Conservation (phyloP, 2,329 filamentous ascomycete species). For the Talaromyces sp. region DNA sequence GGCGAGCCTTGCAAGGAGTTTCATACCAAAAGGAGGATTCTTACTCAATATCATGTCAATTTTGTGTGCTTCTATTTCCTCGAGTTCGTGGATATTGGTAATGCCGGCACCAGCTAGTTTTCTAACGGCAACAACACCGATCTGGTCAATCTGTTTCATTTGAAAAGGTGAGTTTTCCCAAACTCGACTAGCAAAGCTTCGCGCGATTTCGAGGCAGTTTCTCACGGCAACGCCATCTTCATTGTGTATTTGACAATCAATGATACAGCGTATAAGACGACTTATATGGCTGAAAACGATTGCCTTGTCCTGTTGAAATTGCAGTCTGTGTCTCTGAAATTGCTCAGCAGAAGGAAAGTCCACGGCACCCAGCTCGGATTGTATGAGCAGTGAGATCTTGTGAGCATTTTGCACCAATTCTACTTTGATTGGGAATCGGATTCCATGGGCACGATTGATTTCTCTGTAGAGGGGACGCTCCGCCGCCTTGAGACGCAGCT, state of each 20-base stretch:
- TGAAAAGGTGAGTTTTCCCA: conserved; percentile 84
- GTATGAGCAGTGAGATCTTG: conserved; percentile 74
- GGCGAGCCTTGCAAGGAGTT: conserved; percentile 60
- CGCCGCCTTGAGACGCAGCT: conserved; percentile 64
- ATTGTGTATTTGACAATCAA: conserved; percentile 64
- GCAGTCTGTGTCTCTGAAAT: conserved; percentile 51
- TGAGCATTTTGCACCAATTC: conserved; percentile 63
- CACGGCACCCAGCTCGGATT: conserved; percentile 65
- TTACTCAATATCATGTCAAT: conserved; percentile 75
- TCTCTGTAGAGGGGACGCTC: conserved; percentile 69
- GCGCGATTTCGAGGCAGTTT: conserved; percentile 70
- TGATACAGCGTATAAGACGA: conserved; percentile 68
- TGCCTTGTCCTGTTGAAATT: conserved; percentile 59
- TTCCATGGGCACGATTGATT: conserved; percentile 64
- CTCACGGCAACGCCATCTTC: conserved; percentile 65
- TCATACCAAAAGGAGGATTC: conserved; percentile 77
- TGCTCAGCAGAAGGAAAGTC: conserved; percentile 61
- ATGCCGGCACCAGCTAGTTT: conserved; percentile 71
- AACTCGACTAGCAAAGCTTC: conserved; percentile 68
- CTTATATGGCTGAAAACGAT: conserved; percentile 66
- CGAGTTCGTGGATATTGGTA: conserved; percentile 66
- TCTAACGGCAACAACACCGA: conserved; percentile 71
- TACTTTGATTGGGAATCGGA: conserved; percentile 68
- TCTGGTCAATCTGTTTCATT: conserved; percentile 74
- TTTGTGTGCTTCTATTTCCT: conserved; percentile 60